Evolutionary conservation across 495 filamentous ascomycete species (phyloP).

Genomic region (Aspergillus funiculosus): DNA sequence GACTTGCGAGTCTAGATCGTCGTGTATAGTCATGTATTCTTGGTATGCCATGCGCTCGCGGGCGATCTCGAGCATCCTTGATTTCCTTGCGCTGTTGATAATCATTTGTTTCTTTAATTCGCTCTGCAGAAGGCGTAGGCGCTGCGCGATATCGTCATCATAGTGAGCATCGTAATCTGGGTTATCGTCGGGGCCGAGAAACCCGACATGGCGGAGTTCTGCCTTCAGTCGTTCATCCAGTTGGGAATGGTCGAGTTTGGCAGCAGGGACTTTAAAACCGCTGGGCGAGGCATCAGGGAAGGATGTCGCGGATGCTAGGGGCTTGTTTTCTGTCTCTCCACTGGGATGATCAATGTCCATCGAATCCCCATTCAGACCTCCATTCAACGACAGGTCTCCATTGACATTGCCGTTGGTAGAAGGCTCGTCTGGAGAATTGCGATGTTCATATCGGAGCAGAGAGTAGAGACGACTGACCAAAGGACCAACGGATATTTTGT

Average conservation of each 20-base stretch:
- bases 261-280: slow-evolving; percentile 50
- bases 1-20: slow-evolving; percentile 93
- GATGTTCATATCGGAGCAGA: slow-evolving; percentile 75
- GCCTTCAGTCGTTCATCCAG: slow-evolving; percentile 85
- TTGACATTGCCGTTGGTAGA: slow-evolving; percentile 49
- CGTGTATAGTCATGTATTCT: slow-evolving; percentile 92
- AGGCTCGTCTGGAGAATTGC: slow-evolving; percentile 52
- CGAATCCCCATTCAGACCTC: slow-evolving; percentile 48
- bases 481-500: slow-evolving; percentile 85
- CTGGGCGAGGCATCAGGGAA: slow-evolving; percentile 65
- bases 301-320: slow-evolving; percentile 63
- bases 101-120: slow-evolving; percentile 76
- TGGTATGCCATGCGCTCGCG: slow-evolving; percentile 90
- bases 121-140: slow-evolving; percentile 75
- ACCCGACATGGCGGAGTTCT: slow-evolving; percentile 90
- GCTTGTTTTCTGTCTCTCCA: slow-evolving; percentile 40
- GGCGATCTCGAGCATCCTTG: slow-evolving; percentile 74
- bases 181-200: slow-evolving; percentile 65
- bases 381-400: slow-evolving; percentile 42
- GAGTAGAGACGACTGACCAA: slow-evolving; percentile 77
- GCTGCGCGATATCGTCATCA: slow-evolving; percentile 91
- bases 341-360: slow-evolving; percentile 44
- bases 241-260: slow-evolving; percentile 72
- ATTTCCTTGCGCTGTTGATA: slow-evolving; percentile 83
- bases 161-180: slow-evolving; percentile 79